Evolutionary conservation across 139 green algal species (phyloP), one percentile per base, ranked within the genome.

Genomic region (Chlorella sp.): DNA sequence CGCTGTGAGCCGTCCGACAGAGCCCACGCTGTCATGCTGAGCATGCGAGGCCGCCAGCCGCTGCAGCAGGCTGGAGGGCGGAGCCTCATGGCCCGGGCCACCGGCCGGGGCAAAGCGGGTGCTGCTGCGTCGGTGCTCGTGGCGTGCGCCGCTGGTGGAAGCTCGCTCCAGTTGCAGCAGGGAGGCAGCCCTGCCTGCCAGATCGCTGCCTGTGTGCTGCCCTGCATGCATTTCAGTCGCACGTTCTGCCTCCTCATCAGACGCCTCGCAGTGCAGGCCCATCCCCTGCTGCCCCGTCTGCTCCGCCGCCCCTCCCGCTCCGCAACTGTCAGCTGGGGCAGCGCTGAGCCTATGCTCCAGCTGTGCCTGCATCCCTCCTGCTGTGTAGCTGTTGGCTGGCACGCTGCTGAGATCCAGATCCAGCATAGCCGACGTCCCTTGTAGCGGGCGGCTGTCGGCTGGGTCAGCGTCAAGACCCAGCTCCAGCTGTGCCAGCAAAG

Each of bases 11-110:
- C 71, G 71, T 32, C 64, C 75, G n/a, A 83, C 37, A 30, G 40
- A 66, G 40, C 40, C 78, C 40, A 83, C 78, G 40, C 78, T 83
- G 78, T 83, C 78, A 39, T 83, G 78, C 78, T 83, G 71, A 18
- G 40, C 40, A 64, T 66, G 78, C 21, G 78, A 30, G 37, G 78
- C 48, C 12, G 78, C 78, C 28, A 83, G 40, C 28, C 78, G 78
- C 5, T 34, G 40, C 28, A 83, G 78, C 78, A 66, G 40, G 36
- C 76, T 82, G 36, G 76, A 18, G 21, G 18, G 76, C 16, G 53
- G 19, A 39, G 37, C n/a, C 14, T 34, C 32, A 30, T 78, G 71
- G 71, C 32, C 71, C 22, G 24, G 30, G 71, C 68, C 11, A 18
- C 68, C 22, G 68, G 68, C 68, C 36, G 32, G 68, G 21, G 68